phyloP scores from a whole-genome alignment of 805 yeast genomes.

The Ogataea saltuana region DNA sequence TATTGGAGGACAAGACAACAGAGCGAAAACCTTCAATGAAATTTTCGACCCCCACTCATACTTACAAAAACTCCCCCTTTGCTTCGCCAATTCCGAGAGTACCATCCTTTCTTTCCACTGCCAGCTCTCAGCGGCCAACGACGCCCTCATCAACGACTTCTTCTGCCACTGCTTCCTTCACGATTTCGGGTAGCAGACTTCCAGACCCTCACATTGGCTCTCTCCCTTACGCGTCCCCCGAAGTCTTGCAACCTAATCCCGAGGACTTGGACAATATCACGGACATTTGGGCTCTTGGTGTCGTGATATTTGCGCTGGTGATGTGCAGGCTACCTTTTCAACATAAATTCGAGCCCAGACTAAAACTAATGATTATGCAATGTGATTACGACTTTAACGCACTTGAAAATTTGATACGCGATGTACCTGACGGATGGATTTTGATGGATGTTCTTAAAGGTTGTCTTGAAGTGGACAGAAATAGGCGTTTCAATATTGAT shows the following conservation, averaged over 20 bases:
- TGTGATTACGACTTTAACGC: slow-evolving; percentile 58
- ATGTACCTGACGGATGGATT: slow-evolving; percentile 18
- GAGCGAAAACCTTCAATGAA: not conserved
- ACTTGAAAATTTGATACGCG: slow-evolving; percentile 33
- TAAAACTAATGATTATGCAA: slow-evolving; percentile 68
- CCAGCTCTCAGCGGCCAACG: slow-evolving; percentile 15
- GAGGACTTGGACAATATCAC: slow-evolving; percentile 61
- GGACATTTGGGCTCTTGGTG: slow-evolving; percentile 93
- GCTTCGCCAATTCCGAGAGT: slow-evolving; percentile 7
- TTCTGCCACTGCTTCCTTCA: slow-evolving; percentile 8
- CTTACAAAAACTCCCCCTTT: slow-evolving; percentile 7
- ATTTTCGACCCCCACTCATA: slow-evolving; percentile 1
- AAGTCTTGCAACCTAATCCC: slow-evolving; percentile 64
- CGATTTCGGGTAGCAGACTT: slow-evolving; percentile 18
- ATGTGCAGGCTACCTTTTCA: slow-evolving; percentile 79
- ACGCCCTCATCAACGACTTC: slow-evolving; percentile 11
- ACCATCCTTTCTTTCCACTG: slow-evolving; percentile 8
- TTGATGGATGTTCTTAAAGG: slow-evolving; percentile 43
- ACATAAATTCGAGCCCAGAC: slow-evolving; percentile 79
- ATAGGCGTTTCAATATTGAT: slow-evolving; percentile 53
- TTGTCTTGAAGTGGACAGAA: slow-evolving; percentile 53
- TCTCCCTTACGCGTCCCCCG: slow-evolving; percentile 91
- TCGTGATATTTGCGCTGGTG: slow-evolving; percentile 68
- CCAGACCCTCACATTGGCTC: slow-evolving; percentile 83
- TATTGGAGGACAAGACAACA: slow-evolving; percentile 17